Evolutionary conservation across 441 rosid genomes (phyloP).

Genomic region (Pelargonium cotyledonis): DNA sequence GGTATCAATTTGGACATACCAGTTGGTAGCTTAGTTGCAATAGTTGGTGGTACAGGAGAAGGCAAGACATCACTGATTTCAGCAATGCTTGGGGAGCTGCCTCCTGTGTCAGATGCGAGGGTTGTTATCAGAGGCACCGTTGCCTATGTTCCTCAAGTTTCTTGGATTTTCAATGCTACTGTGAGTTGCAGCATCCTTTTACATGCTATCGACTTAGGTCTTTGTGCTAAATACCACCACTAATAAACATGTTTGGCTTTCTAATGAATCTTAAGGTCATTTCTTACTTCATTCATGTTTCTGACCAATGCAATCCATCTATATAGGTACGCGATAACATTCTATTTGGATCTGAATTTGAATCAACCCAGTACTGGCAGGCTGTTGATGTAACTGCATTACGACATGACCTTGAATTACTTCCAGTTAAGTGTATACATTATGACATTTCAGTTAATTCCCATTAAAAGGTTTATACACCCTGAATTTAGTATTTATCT

Average conservation of each 20-base stretch:
- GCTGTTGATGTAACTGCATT: slow-evolving; percentile 79
- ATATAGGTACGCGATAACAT: slow-evolving; percentile 84
- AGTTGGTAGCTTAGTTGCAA: slow-evolving; percentile 81
- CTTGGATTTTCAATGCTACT: slow-evolving; percentile 96
- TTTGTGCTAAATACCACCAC: slow-evolving; percentile 14
- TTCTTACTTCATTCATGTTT: slow-evolving; percentile 3
- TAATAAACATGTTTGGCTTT: background rate
- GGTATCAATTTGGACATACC: slow-evolving; percentile 81
- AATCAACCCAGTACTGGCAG: slow-evolving; percentile 60
- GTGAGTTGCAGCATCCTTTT: slow-evolving; percentile 43
- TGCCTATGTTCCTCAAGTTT: slow-evolving; percentile 95
- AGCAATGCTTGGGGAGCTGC: slow-evolving; percentile 95
- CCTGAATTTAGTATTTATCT: slow-evolving; percentile 18
- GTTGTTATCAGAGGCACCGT: slow-evolving; percentile 73
- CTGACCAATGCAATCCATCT: slow-evolving; percentile 12
- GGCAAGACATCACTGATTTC: slow-evolving; percentile 95
- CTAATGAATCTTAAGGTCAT: slow-evolving; percentile 5
- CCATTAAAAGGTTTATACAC: slow-evolving; percentile 5
- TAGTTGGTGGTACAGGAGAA: slow-evolving; percentile 95
- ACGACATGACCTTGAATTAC: slow-evolving; percentile 77
- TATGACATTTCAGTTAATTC: slow-evolving; percentile 7
- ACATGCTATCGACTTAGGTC: slow-evolving; percentile 11
- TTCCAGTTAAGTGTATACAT: slow-evolving; percentile 59
- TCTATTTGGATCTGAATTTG: slow-evolving; percentile 70
- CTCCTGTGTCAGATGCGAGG: slow-evolving; percentile 49